These are phyloP conservation scores for Angomonas desouzai DNA, from an alignment of 208 protist genomes.

Conservation along the genomic window DNA sequence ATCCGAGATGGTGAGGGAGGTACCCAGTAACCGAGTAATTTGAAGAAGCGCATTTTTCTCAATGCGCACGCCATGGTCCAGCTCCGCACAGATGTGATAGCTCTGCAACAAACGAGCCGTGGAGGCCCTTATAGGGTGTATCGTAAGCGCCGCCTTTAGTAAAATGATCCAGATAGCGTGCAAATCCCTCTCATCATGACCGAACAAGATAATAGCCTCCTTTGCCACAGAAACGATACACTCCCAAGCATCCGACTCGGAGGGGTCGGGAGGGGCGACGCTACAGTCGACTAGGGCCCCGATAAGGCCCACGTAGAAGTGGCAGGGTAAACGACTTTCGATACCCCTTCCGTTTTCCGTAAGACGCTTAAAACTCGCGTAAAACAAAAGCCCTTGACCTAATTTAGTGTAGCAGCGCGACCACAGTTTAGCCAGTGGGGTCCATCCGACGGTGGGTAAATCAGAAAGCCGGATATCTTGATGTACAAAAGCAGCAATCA, in stretches of 20 bases:
- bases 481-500: slow-evolving; percentile 14
- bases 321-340: slow-evolving; percentile 38
- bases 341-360: slow-evolving; percentile 36
- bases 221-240: slow-evolving; percentile 30
- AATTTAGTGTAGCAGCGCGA: slow-evolving; percentile 65
- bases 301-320: slow-evolving; percentile 60
- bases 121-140: slow-evolving; percentile 24
- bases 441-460: slow-evolving; percentile 61
- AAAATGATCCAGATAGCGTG: slow-evolving; percentile 62
- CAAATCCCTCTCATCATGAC: slow-evolving; percentile 32
- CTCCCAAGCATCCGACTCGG: slow-evolving; percentile 21
- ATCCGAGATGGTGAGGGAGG: slow-evolving; percentile 19
- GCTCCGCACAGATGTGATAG: slow-evolving; percentile 53
- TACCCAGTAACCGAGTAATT: slow-evolving; percentile 44
- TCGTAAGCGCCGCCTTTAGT: slow-evolving; percentile 69
- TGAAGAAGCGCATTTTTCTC: slow-evolving; percentile 58
- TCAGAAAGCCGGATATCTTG: slow-evolving; percentile 26
- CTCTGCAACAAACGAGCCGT: slow-evolving; percentile 48
- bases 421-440: slow-evolving; percentile 69
- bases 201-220: slow-evolving; percentile 48
- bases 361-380: slow-evolving; percentile 27
- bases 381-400: slow-evolving; percentile 34
- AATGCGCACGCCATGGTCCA: slow-evolving; percentile 27
- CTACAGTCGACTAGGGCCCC: slow-evolving; percentile 53
- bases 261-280: background rate